These are phyloP conservation scores for Cynara cardunculus DNA, from an alignment of 129 eudicot genomes.

Conservation along the genomic window DNA sequence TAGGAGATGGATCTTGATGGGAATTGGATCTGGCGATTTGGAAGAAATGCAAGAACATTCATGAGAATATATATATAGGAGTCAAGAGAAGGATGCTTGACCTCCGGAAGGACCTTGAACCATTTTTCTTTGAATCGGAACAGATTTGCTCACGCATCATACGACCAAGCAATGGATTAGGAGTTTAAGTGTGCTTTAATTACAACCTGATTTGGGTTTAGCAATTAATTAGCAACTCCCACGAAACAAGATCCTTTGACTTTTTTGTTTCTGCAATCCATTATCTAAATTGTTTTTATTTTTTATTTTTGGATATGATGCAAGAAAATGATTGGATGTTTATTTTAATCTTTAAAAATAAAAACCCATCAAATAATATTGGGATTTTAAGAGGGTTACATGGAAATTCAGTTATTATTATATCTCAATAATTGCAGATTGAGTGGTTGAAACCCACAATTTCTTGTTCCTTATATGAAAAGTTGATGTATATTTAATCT, in stretches of 20 bases:
- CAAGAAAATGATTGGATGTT: slow-evolving; percentile 4
- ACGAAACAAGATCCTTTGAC: slow-evolving; percentile 25
- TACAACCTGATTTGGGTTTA: background rate
- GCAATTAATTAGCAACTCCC: slow-evolving; percentile 10
- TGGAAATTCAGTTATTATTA: background rate
- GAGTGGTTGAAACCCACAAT: background rate
- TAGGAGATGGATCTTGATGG: slow-evolving; percentile 13
- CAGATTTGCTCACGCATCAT: slow-evolving; percentile 16
- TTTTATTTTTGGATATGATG: background rate
- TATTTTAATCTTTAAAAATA: background rate
- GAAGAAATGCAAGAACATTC: slow-evolving; percentile 8
- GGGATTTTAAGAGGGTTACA: background rate
- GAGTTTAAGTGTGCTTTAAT: background rate
- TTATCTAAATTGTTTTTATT: too few relatives aligned
- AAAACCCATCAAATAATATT: background rate
- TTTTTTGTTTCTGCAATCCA: background rate
- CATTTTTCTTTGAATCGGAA: slow-evolving; percentile 16
- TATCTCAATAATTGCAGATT: background rate
- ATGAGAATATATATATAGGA: slow-evolving; percentile 14
- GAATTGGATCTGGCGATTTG: background rate
- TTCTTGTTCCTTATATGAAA: background rate
- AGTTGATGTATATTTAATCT: too few relatives aligned
- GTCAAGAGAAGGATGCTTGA: slow-evolving; percentile 19
- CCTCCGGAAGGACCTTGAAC: slow-evolving; percentile 30
- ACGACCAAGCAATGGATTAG: slow-evolving; percentile 27